Conservation (phyloP, 164 flowering plant species). For the Euptelea pleiosperma region DNA sequence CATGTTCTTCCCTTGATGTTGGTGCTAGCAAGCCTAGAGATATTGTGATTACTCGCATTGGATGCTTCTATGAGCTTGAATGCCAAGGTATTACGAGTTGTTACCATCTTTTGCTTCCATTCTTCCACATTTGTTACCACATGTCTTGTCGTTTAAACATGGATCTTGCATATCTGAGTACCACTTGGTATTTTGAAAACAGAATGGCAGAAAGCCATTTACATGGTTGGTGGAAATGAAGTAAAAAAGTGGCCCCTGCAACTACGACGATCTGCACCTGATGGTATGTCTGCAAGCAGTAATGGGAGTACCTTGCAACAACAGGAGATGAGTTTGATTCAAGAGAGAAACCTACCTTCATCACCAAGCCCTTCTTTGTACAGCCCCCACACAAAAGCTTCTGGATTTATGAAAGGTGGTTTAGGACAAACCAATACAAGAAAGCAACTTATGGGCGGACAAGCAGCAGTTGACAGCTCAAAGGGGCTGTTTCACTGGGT, state of each 20-base stretch:
- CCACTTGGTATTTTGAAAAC: constrained; percentile 19
- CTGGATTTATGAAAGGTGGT: constrained; percentile 71
- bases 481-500: constrained; percentile 91
- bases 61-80: constrained; percentile 91
- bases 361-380: constrained; percentile 75
- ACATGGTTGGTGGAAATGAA: constrained; percentile 83
- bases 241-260: constrained; percentile 93
- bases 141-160: not conserved
- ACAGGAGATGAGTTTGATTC: constrained; percentile 79
- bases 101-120: not conserved
- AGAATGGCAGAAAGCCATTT: constrained; percentile 99
- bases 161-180: not conserved
- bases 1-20: constrained; percentile 58
- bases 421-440: constrained; percentile 65
- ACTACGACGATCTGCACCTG: constrained; percentile 63
- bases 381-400: constrained; percentile 62
- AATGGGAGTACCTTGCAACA: constrained; percentile 78
- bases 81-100: constrained; percentile 60
- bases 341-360: constrained; percentile 76
- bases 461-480: constrained; percentile 52
- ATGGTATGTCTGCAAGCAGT: constrained; percentile 65
- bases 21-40: constrained; percentile 71
- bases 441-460: constrained; percentile 78
- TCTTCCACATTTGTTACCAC: not conserved
- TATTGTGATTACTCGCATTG: constrained; percentile 88